phyloP scores from a whole-genome alignment of 2,329 filamentous ascomycete species.

The Lachnum nothofagi region DNA sequence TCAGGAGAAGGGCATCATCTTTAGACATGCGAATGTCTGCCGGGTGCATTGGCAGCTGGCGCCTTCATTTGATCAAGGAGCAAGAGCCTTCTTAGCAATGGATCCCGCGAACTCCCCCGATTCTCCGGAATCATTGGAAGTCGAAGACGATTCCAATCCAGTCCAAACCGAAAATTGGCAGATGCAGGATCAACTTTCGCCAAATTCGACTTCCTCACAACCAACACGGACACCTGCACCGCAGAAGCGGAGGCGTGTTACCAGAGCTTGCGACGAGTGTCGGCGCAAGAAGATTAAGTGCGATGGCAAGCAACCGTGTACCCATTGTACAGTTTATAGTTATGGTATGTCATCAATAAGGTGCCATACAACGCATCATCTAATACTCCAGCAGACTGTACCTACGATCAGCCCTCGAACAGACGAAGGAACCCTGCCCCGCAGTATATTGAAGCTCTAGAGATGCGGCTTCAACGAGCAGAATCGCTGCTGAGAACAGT shows the following conservation, averaged over 20 bases:
- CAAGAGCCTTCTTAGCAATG: slow-evolving; percentile 10
- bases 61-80: slow-evolving; percentile 16
- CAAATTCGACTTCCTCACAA: slow-evolving; percentile 15
- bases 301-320: slow-evolving; percentile 82
- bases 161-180: slow-evolving; percentile 21
- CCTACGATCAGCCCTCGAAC: slow-evolving; percentile 74
- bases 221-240: slow-evolving; percentile 37
- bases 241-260: slow-evolving; percentile 73
- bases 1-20: background rate
- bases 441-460: slow-evolving; percentile 68
- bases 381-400: slow-evolving; percentile 52
- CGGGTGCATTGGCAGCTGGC: slow-evolving; percentile 12
- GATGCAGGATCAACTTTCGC: slow-evolving; percentile 19
- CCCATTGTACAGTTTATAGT: slow-evolving; percentile 95
- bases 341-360: slow-evolving; percentile 63
- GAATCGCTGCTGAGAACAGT: slow-evolving; percentile 59
- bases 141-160: slow-evolving; percentile 24
- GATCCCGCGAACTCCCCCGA: slow-evolving; percentile 19
- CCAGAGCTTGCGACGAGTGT: slow-evolving; percentile 76
- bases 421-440: slow-evolving; percentile 66
- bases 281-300: slow-evolving; percentile 84
- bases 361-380: background rate
- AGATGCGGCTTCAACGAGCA: slow-evolving; percentile 63
- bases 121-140: slow-evolving; percentile 27
- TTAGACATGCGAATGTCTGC: background rate